Percentiles rank a stretch among this genome's conserved stretches.
Evolutionary conservation across 2,329 filamentous ascomycete genomes (phyloP).

Genomic region (Nemania sp.): DNA sequence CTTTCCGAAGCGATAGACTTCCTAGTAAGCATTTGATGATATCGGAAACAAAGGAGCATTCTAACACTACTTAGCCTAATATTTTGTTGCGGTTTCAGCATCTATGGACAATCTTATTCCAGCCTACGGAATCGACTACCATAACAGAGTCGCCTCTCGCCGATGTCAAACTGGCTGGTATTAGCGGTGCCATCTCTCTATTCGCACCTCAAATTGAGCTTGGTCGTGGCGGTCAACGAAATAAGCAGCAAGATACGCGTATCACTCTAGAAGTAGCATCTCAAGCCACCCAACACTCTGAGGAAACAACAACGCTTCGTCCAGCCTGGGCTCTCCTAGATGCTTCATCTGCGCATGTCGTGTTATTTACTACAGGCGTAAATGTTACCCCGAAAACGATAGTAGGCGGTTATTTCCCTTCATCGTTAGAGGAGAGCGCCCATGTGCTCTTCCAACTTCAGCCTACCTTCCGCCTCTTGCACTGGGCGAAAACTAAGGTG

Average conservation of each 20-base stretch:
- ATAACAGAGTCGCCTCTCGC: not conserved
- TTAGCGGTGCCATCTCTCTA: constrained; percentile 5
- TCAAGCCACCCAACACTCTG: not conserved
- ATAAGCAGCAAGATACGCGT: constrained; percentile 4
- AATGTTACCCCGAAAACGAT: not conserved
- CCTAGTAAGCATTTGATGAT: not conserved
- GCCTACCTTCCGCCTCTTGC: constrained; percentile 5
- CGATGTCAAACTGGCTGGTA: not conserved
- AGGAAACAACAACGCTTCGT: not conserved
- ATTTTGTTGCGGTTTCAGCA: constrained; percentile 22
- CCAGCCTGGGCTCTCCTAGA: not conserved
- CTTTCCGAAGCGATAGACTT: not conserved
- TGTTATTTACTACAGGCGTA: not conserved
- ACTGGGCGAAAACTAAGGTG: not conserved
- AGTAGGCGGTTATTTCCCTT: constrained; percentile 14
- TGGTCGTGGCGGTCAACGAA: not conserved
- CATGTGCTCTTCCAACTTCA: constrained; percentile 28
- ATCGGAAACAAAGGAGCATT: not conserved
- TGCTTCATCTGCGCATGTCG: not conserved
- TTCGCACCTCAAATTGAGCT: constrained; percentile 15
- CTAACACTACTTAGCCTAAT: constrained; percentile 16
- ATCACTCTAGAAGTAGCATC: not conserved
- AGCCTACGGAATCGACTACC: not conserved
- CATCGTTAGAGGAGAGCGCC: not conserved
- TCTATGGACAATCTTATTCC: constrained; percentile 26